These are phyloP conservation scores for Tolypocladium inflatum DNA, from an alignment of 2,329 filamentous ascomycete species.

Conservation along the genomic window DNA sequence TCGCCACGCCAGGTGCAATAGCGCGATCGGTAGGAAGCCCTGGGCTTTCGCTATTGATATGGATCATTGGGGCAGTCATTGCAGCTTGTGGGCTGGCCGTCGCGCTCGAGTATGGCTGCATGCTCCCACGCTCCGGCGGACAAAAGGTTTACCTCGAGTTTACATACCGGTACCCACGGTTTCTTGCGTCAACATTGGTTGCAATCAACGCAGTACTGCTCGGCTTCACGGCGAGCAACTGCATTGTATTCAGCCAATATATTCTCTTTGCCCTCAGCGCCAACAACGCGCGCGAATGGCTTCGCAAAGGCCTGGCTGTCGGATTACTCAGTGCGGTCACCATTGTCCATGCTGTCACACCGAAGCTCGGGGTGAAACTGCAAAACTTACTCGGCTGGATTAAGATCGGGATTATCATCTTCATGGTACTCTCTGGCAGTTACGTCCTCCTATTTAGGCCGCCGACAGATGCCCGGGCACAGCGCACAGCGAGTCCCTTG, in stretches of 20 bases:
- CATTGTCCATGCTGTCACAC: slow-evolving; percentile 38
- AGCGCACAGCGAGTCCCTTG: no score
- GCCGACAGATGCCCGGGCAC: slow-evolving; percentile 24
- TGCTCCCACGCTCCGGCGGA: slow-evolving; percentile 60
- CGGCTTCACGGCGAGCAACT: slow-evolving; percentile 61
- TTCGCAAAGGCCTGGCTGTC: slow-evolving; percentile 45
- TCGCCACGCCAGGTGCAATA: slow-evolving; percentile 61
- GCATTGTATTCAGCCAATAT: slow-evolving; percentile 60
- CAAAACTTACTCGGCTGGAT: slow-evolving; percentile 50
- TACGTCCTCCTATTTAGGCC: slow-evolving; percentile 43
- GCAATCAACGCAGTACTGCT: slow-evolving; percentile 54
- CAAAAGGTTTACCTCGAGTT: slow-evolving; percentile 65
- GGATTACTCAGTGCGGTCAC: slow-evolving; percentile 45
- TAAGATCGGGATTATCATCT: slow-evolving; percentile 49
- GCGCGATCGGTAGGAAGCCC: slow-evolving; percentile 57
- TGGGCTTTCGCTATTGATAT: slow-evolving; percentile 51
- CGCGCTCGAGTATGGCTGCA: slow-evolving; percentile 58
- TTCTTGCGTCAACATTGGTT: slow-evolving; percentile 54
- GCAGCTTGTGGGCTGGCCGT: slow-evolving; percentile 53
- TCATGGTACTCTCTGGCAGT: slow-evolving; percentile 49
- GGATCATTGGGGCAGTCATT: slow-evolving; percentile 52
- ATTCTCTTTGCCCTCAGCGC: slow-evolving; percentile 50
- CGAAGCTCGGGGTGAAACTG: slow-evolving; percentile 49
- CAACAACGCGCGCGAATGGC: slow-evolving; percentile 39
- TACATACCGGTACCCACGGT: slow-evolving; percentile 52